These are phyloP conservation scores for Bryoglossum gracile DNA, from an alignment of 495 filamentous ascomycete genomes.

Conservation along the genomic window DNA sequence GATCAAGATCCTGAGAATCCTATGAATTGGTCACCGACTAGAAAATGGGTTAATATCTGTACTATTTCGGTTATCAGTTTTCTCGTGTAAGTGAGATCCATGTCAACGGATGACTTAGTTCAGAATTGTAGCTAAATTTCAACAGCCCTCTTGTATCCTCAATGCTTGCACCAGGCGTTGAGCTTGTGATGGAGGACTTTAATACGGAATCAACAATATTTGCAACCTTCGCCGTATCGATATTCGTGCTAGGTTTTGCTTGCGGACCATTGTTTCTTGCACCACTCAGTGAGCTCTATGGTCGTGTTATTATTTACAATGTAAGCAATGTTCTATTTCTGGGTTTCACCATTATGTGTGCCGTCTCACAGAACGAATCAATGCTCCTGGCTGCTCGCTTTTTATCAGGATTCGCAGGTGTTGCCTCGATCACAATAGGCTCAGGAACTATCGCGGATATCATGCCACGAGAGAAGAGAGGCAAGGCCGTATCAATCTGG, in stretches of 20 bases:
- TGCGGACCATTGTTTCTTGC: constrained; percentile 38
- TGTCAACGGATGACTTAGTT: no score
- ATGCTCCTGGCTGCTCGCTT: constrained; percentile 48
- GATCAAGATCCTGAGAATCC: no score
- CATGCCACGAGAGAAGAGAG: constrained; percentile 37
- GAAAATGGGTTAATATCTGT: no score
- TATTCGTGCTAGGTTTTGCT: constrained; percentile 50
- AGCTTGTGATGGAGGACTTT: constrained; percentile 50
- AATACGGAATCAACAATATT: constrained; percentile 40
- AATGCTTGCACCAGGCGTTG: constrained; percentile 34
- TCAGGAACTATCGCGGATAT: constrained; percentile 51
- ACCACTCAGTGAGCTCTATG: constrained; percentile 48
- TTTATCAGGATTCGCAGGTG: constrained; percentile 44
- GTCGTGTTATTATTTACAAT: constrained; percentile 45
- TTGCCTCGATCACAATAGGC: constrained; percentile 43
- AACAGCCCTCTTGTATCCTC: constrained; percentile 26
- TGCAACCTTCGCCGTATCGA: constrained; percentile 51
- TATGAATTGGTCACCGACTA: no score
- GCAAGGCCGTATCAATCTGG: constrained; percentile 44
- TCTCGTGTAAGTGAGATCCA: no score
- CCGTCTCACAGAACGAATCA: constrained; percentile 30
- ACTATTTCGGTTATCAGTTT: no score
- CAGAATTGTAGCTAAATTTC: background rate
- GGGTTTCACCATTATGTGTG: constrained; percentile 40
- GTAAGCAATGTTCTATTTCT: constrained; percentile 40